A percentile compares a stretch with the other conserved stretches of the same genome.
These are phyloP conservation scores for Colletotrichum sp. DNA, from an alignment of 2,329 filamentous ascomycete species.

Conservation along the genomic window DNA sequence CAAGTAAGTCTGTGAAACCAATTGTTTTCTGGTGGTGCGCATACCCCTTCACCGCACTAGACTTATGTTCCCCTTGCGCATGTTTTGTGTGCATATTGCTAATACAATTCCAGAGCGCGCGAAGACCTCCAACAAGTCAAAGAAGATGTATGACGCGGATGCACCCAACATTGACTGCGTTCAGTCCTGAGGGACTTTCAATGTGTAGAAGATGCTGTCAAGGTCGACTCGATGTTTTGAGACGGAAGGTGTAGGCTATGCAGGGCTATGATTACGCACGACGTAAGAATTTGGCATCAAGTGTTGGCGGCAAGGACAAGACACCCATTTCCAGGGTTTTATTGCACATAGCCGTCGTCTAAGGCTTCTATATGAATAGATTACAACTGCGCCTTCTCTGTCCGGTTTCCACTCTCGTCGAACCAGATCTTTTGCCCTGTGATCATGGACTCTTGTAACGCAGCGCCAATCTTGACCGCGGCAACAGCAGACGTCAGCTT, in stretches of 20 bases:
- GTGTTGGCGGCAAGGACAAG: not conserved
- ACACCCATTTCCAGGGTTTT: not conserved
- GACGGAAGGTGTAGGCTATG: not conserved
- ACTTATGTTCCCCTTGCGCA: not conserved
- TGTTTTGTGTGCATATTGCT: not conserved
- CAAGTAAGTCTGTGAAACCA: not conserved
- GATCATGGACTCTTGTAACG: slow-evolving; percentile 61
- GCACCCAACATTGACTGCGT: not conserved
- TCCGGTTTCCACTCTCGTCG: slow-evolving; percentile 42
- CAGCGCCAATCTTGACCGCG: slow-evolving; percentile 64
- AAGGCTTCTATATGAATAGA: not conserved
- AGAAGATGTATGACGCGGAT: not conserved
- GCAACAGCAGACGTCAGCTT: slow-evolving; percentile 61
- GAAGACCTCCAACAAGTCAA: not conserved
- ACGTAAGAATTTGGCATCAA: not conserved
- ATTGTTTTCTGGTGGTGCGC: not conserved
- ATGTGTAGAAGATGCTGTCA: not conserved
- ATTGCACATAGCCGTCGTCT: not conserved
- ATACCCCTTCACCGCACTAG: not conserved
- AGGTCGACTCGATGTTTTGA: not conserved
- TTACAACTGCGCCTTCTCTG: slow-evolving; percentile 1
- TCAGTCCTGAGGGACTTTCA: not conserved
- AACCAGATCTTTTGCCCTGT: slow-evolving; percentile 62
- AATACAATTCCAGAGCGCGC: not conserved
- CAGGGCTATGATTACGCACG: not conserved